A percentile compares a stretch with the other conserved stretches of the same genome.
Evolutionary conservation across 2,329 filamentous ascomycete genomes (phyloP).

Genomic region (Helicocarpus griseus): DNA sequence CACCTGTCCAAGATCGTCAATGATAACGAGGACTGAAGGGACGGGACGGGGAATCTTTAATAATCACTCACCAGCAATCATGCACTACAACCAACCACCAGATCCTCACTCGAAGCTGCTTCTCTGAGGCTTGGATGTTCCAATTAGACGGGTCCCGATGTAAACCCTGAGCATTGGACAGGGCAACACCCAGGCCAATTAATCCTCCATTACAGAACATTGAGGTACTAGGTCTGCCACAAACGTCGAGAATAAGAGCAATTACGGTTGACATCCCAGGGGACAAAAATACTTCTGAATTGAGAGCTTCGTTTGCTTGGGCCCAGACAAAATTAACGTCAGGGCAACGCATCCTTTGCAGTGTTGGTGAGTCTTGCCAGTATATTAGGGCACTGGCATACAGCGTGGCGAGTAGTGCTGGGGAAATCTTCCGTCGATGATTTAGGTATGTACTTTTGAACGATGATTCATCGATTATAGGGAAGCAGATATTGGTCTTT

Average conservation of each 20-base stretch:
- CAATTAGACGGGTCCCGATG: slow-evolving; percentile 45
- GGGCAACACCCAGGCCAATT: slow-evolving; percentile 42
- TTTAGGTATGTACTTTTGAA: slow-evolving; percentile 35
- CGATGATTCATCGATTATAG: slow-evolving; percentile 42
- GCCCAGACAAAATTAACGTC: slow-evolving; percentile 51
- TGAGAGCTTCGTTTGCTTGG: slow-evolving; percentile 44
- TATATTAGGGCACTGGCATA: slow-evolving; percentile 44
- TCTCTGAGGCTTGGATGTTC: slow-evolving; percentile 44
- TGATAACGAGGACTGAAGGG: neutral
- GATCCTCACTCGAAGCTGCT: slow-evolving; percentile 42
- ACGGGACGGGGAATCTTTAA: neutral
- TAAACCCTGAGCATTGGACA: slow-evolving; percentile 46
- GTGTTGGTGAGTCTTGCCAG: slow-evolving; percentile 35
- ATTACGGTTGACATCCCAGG: slow-evolving; percentile 46
- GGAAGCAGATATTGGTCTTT: slow-evolving; percentile 44
- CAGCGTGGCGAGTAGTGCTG: slow-evolving; percentile 42
- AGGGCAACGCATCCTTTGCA: slow-evolving; percentile 32
- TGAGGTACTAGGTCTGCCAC: slow-evolving; percentile 45
- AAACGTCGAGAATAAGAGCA: slow-evolving; percentile 45
- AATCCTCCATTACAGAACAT: slow-evolving; percentile 46
- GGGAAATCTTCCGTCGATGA: slow-evolving; percentile 39
- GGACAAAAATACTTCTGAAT: slow-evolving; percentile 45
- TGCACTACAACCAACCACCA: slow-evolving; percentile 50
- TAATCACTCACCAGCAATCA: slow-evolving; percentile 48
- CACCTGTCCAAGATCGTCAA: slow-evolving; percentile 27